These are phyloP conservation scores for Lepidium aucheri DNA, from an alignment of 345 rosid species.

Conservation along the genomic window DNA sequence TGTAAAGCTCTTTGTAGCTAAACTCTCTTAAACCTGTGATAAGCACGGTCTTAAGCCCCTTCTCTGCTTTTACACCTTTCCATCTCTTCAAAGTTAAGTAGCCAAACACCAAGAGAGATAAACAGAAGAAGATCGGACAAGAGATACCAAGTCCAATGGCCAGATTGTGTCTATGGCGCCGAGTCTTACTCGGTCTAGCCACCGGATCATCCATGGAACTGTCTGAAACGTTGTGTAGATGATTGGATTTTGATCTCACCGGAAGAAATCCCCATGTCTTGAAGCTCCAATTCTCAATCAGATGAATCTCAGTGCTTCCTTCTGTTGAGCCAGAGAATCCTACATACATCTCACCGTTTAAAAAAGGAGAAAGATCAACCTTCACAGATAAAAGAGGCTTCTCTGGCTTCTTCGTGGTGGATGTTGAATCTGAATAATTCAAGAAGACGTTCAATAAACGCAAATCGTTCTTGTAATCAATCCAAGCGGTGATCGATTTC, in stretches of 20 bases:
- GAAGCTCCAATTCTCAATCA: constrained; percentile 73
- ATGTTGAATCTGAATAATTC: constrained; percentile 35
- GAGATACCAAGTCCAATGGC: constrained; percentile 79
- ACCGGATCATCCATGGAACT: constrained; percentile 43
- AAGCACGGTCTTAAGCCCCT: constrained; percentile 54
- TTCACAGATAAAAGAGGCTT: constrained; percentile 46
- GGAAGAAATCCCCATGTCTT: constrained; percentile 57
- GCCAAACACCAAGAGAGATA: constrained; percentile 51
- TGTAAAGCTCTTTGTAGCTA: constrained; percentile 60
- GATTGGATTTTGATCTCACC: constrained; percentile 38
- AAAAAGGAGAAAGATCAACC: constrained; percentile 55
- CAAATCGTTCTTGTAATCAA: constrained; percentile 77
- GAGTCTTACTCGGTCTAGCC: constrained; percentile 19
- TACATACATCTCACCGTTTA: constrained; percentile 49
- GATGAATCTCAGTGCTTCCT: constrained; percentile 88
- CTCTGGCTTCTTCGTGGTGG: constrained; percentile 42
- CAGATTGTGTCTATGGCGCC: constrained; percentile 22
- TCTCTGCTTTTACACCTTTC: constrained; percentile 42
- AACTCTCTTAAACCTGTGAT: constrained; percentile 68
- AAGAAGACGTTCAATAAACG: constrained; percentile 52
- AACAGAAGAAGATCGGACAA: constrained; percentile 66
- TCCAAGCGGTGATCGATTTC: constrained; percentile 59
- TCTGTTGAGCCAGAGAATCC: constrained; percentile 96
- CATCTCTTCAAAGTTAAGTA: constrained; percentile 53
- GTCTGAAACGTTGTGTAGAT: constrained; percentile 71